Evolutionary conservation across 768 basidiomycete species (phyloP).

Genomic region (Chalciporus chontae): DNA sequence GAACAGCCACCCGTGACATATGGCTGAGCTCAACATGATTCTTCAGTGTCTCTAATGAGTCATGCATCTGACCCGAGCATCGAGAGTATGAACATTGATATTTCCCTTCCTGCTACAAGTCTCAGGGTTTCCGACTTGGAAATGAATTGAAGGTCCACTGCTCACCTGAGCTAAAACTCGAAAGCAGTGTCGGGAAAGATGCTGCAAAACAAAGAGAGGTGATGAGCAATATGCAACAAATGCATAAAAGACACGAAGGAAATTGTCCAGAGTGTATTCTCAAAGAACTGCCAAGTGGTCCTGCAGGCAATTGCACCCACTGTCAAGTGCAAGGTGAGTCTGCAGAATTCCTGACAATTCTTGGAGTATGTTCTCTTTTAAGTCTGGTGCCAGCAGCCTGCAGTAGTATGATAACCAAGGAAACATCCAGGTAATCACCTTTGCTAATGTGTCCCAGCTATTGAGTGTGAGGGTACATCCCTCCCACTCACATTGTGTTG

Average conservation of each 20-base stretch:
- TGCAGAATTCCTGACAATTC: constrained; percentile 12
- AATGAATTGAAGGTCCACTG: background rate
- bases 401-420: constrained; percentile 3
- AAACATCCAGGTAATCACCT: constrained; percentile 22
- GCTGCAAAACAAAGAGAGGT: constrained; percentile 14
- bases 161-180: constrained; percentile 14
- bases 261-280: background rate
- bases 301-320: constrained; percentile 17
- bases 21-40: constrained; percentile 31
- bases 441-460: constrained; percentile 26
- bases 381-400: constrained; percentile 8
- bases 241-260: background rate
- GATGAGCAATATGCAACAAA: constrained; percentile 9
- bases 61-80: constrained; percentile 27
- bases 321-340: constrained; percentile 7
- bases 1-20: constrained; percentile 25
- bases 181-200: constrained; percentile 25
- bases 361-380: background rate
- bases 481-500: constrained; percentile 30
- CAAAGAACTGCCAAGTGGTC: constrained; percentile 20
- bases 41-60: constrained; percentile 16
- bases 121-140: background rate
- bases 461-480: constrained; percentile 24
- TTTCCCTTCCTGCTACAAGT: constrained; percentile 20
- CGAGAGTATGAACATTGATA: constrained; percentile 25